A percentile compares a stretch with the other conserved stretches of the same genome.
These are phyloP conservation scores for Podospora fimiseda DNA, from an alignment of 495 filamentous ascomycete species.

Conservation along the genomic window DNA sequence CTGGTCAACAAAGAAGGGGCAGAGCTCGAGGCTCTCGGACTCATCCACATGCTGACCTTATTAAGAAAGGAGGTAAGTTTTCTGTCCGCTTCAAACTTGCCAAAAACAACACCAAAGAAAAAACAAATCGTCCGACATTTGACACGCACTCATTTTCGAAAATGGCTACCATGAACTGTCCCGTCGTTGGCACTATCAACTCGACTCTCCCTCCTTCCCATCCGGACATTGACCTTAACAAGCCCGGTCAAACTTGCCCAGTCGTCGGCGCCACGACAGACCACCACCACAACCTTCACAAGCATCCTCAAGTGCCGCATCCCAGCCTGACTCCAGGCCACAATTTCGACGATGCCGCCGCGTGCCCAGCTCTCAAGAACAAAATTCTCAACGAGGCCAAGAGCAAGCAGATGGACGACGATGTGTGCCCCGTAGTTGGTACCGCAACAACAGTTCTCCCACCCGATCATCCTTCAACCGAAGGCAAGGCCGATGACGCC, in stretches of 20 bases:
- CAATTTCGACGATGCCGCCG: constrained; percentile 33
- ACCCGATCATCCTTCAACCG: constrained; percentile 39
- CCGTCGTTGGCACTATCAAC: constrained; percentile 39
- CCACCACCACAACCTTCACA: constrained; percentile 39
- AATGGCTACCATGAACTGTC: constrained; percentile 24
- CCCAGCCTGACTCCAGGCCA: constrained; percentile 15
- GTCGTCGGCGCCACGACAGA: constrained; percentile 42
- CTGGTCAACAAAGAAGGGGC: not conserved
- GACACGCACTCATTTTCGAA: not conserved
- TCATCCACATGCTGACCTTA: not conserved
- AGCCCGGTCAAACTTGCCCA: constrained; percentile 12
- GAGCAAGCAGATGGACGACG: constrained; percentile 41
- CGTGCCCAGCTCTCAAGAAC: constrained; percentile 36
- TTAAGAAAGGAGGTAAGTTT: not conserved
- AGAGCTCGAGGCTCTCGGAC: not conserved
- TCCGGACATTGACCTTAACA: constrained; percentile 4
- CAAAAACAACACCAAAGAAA: not conserved
- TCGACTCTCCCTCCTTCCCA: constrained; percentile 2
- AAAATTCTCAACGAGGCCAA: constrained; percentile 36
- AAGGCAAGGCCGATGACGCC: constrained; percentile 34
- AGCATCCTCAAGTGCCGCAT: constrained; percentile 35
- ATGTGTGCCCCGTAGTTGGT: constrained; percentile 42
- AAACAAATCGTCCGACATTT: not conserved
- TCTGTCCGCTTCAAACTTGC: not conserved
- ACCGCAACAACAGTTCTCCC: constrained; percentile 41